These are phyloP conservation scores for Turnera subulata DNA, from an alignment of 345 rosid species.

Conservation along the genomic window DNA sequence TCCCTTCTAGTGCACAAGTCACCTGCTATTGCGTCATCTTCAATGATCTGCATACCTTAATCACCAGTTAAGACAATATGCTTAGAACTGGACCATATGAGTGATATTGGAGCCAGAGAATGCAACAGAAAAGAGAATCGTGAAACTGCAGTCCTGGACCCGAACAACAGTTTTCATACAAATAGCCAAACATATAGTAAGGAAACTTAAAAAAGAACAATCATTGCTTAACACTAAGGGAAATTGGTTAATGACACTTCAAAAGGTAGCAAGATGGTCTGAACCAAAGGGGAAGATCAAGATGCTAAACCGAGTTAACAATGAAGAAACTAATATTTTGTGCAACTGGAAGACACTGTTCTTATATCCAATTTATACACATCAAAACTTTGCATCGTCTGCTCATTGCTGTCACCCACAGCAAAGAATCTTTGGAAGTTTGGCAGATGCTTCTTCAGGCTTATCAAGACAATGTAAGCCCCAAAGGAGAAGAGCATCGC, in stretches of 20 bases:
- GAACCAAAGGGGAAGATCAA: too few relatives aligned
- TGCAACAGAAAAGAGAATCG: too few relatives aligned
- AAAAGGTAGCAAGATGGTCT: not conserved
- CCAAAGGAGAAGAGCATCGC: not conserved
- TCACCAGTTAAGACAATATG: slow-evolving; percentile 30
- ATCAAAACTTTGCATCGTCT: too few relatives aligned
- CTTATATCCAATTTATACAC: too few relatives aligned
- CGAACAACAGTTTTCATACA: not conserved
- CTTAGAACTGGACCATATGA: slow-evolving; percentile 38
- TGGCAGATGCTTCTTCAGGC: not conserved
- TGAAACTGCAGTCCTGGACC: not conserved
- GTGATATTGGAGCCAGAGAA: not conserved
- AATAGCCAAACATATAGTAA: not conserved
- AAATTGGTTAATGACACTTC: not conserved
- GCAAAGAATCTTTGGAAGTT: slow-evolving; percentile 9
- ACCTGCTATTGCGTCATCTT: slow-evolving; percentile 49
- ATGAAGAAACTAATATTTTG: too few relatives aligned
- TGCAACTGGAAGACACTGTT: too few relatives aligned
- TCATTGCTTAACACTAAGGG: not conserved
- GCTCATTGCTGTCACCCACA: not conserved
- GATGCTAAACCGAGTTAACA: too few relatives aligned
- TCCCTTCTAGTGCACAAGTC: slow-evolving; percentile 84
- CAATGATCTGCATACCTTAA: slow-evolving; percentile 66
- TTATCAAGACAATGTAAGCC: not conserved
- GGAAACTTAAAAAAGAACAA: not conserved